These are phyloP conservation scores for Centella asiatica DNA, from an alignment of 129 eudicot species.

Conservation along the genomic window DNA sequence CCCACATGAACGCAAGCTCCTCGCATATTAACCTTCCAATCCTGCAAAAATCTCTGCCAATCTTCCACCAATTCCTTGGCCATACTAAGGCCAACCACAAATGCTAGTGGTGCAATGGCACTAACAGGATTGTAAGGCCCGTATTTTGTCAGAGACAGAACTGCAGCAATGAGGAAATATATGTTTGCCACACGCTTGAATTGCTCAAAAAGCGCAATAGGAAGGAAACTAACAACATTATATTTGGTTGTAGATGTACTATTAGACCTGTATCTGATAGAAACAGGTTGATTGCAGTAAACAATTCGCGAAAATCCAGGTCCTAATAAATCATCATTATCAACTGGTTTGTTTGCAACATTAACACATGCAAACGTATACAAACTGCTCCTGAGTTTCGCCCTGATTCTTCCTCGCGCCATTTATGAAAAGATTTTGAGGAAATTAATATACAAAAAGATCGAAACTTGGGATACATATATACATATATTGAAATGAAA, in stretches of 20 bases:
- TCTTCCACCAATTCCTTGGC: slow-evolving; percentile 37
- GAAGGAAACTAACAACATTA: slow-evolving; percentile 33
- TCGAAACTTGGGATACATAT: not conserved
- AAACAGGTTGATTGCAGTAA: slow-evolving; percentile 40
- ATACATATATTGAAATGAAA: not conserved
- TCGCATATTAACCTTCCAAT: slow-evolving; percentile 40
- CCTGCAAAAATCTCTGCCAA: slow-evolving; percentile 45
- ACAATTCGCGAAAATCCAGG: slow-evolving; percentile 33
- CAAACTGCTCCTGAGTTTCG: slow-evolving; percentile 43
- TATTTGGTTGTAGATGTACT: slow-evolving; percentile 41
- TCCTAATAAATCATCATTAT: slow-evolving; percentile 31
- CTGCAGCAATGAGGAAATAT: slow-evolving; percentile 38
- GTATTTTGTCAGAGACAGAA: slow-evolving; percentile 28
- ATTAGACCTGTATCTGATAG: slow-evolving; percentile 29
- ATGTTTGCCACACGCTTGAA: slow-evolving; percentile 44
- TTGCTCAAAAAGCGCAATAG: slow-evolving; percentile 42
- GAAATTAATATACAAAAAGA: not conserved
- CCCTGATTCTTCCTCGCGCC: slow-evolving; percentile 38
- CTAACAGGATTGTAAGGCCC: slow-evolving; percentile 35
- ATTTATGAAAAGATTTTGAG: not conserved
- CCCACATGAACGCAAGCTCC: slow-evolving; percentile 34
- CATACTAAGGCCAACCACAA: slow-evolving; percentile 45
- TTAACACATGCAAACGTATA: slow-evolving; percentile 38
- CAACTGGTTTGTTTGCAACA: slow-evolving; percentile 14
- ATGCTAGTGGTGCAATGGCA: slow-evolving; percentile 37